These are phyloP conservation scores for Lactarius quietus DNA, from an alignment of 768 basidiomycete species.

Conservation along the genomic window DNA sequence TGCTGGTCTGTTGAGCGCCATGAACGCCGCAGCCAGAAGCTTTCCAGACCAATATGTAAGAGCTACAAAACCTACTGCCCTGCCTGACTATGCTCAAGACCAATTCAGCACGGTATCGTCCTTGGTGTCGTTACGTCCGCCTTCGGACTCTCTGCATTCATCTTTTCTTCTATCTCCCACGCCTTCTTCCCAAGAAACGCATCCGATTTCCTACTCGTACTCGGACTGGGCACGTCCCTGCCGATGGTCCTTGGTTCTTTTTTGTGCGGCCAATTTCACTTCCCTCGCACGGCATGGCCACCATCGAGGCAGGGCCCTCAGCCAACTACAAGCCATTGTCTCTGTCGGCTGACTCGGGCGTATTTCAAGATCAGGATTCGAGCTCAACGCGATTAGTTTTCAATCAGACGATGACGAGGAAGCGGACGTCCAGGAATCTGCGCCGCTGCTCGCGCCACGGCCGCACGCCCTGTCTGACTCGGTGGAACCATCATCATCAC, in stretches of 20 bases:
- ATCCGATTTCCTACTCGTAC: slow-evolving; percentile 67
- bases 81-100: neutral
- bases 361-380: slow-evolving; percentile 8
- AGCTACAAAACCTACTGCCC: slow-evolving; percentile 7
- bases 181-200: slow-evolving; percentile 73
- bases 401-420: slow-evolving; percentile 5
- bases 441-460: neutral
- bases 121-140: slow-evolving; percentile 32
- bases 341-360: slow-evolving; percentile 13
- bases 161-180: slow-evolving; percentile 77
- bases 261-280: slow-evolving; percentile 68
- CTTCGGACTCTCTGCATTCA: slow-evolving; percentile 75
- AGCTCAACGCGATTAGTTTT: slow-evolving; percentile 18
- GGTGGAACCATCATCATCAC: slow-evolving; percentile 14
- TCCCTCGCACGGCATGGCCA: slow-evolving; percentile 34
- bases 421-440: slow-evolving; percentile 6
- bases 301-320: slow-evolving; percentile 28
- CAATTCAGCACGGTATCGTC: slow-evolving; percentile 60
- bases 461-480: slow-evolving; percentile 4
- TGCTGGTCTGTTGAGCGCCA: slow-evolving; percentile 60
- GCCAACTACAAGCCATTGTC: slow-evolving; percentile 27
- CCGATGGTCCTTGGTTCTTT: slow-evolving; percentile 77
- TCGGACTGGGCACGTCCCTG: slow-evolving; percentile 72
- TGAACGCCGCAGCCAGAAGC: slow-evolving; percentile 84
- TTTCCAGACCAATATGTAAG: slow-evolving; percentile 70